Percentiles rank a stretch among this genome's conserved stretches.
Evolutionary conservation across 2,329 filamentous ascomycete species (phyloP).

Genomic region (Xylaria digitata): DNA sequence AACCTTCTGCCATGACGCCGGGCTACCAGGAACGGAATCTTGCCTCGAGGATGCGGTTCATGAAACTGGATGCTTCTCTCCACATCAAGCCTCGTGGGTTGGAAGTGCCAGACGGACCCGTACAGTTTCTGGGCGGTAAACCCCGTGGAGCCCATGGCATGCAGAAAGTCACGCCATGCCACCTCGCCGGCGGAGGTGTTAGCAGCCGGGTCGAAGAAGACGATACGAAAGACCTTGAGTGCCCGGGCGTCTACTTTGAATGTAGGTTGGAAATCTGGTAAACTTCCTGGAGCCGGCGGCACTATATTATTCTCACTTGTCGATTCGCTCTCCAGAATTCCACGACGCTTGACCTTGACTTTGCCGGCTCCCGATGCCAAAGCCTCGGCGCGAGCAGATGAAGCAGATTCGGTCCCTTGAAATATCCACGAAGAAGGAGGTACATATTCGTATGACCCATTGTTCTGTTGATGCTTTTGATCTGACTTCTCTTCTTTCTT

Average conservation of each 20-base stretch:
- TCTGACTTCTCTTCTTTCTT: slow-evolving; percentile 35
- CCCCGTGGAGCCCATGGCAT: slow-evolving; percentile 62
- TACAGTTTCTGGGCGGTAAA: slow-evolving; percentile 68
- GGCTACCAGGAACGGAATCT: slow-evolving; percentile 61
- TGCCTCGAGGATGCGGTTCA: slow-evolving; percentile 66
- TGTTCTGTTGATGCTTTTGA: slow-evolving; percentile 11
- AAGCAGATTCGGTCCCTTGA: slow-evolving; percentile 13
- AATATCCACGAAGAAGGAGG: slow-evolving; percentile 22
- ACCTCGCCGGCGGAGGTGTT: slow-evolving; percentile 60
- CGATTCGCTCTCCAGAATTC: slow-evolving; percentile 9
- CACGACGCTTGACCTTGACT: slow-evolving; percentile 33
- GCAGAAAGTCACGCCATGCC: slow-evolving; percentile 64
- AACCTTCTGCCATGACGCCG: slow-evolving; percentile 62
- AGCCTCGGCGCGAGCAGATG: slow-evolving; percentile 25
- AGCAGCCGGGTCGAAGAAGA: slow-evolving; percentile 55
- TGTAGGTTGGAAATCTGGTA: slow-evolving; percentile 19
- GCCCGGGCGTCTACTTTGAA: slow-evolving; percentile 47
- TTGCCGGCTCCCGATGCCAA: slow-evolving; percentile 17
- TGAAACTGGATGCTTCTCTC: slow-evolving; percentile 67
- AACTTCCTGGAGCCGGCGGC: slow-evolving; percentile 9
- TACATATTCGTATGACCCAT: slow-evolving; percentile 1
- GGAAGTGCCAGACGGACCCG: slow-evolving; percentile 71
- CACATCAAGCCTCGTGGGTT: slow-evolving; percentile 54
- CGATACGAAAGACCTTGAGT: slow-evolving; percentile 51
- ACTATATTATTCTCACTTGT: slow-evolving; percentile 11